Conservation (phyloP, 2,329 filamentous ascomycete genomes). For the Boeremia exigua region DNA sequence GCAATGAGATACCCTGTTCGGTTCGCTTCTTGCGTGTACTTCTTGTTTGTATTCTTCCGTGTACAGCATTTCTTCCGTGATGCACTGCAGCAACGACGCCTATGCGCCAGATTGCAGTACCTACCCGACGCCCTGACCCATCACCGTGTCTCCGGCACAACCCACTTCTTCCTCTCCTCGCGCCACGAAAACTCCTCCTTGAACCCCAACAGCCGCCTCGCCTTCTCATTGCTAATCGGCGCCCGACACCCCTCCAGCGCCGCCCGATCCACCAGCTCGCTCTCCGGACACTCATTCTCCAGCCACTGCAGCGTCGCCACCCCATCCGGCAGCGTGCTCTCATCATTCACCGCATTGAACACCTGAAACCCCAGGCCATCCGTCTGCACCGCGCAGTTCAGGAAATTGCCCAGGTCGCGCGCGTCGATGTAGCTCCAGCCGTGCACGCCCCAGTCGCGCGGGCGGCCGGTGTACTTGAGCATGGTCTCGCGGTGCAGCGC, state of each 20-base stretch:
- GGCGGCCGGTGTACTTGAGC: slow-evolving; percentile 53
- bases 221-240: slow-evolving; percentile 65
- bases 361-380: slow-evolving; percentile 65
- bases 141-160: not conserved
- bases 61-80: too few species aligned
- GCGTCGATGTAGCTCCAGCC: slow-evolving; percentile 68
- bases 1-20: slow-evolving; percentile 6
- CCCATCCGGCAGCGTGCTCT: slow-evolving; percentile 56
- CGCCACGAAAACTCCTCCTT: slow-evolving; percentile 63
- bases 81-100: too few species aligned
- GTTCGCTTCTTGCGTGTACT: not conserved
- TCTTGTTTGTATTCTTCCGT: not conserved
- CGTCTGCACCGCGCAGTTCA: slow-evolving; percentile 59
- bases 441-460: slow-evolving; percentile 60
- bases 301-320: slow-evolving; percentile 56
- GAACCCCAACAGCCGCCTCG: slow-evolving; percentile 63
- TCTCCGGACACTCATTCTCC: slow-evolving; percentile 55
- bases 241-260: slow-evolving; percentile 57
- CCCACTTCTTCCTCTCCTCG: slow-evolving; percentile 18
- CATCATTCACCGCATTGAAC: slow-evolving; percentile 69
- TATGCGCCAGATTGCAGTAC: too few species aligned
- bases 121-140: too few species aligned
- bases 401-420: slow-evolving; percentile 65
- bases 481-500: slow-evolving; percentile 62
- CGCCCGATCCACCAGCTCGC: slow-evolving; percentile 59